Conservation (phyloP, 2,329 filamentous ascomycete species). For the Botrytis fragariae region DNA sequence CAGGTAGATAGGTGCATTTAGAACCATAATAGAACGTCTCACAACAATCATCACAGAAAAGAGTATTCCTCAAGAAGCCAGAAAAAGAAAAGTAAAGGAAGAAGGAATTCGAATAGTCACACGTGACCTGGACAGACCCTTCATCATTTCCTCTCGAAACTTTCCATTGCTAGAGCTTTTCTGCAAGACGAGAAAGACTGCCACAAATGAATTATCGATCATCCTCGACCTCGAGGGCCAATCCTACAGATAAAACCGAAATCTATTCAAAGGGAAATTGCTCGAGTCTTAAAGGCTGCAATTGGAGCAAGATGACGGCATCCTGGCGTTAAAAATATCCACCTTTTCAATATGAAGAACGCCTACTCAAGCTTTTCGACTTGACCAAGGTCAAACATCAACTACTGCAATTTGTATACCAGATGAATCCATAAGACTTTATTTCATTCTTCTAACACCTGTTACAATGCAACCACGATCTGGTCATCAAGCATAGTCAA, state of each 20-base stretch:
- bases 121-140: not conserved
- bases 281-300: not conserved
- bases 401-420: not conserved
- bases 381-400: not conserved
- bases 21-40: too few species aligned
- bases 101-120: not conserved
- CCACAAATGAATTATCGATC: not conserved
- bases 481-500: not conserved
- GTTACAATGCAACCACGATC: not conserved
- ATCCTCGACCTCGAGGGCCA: not conserved
- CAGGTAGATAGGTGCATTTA: not conserved
- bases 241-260: not conserved
- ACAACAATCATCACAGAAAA: not conserved
- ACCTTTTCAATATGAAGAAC: not conserved
- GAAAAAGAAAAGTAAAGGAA: not conserved
- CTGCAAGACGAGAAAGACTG: not conserved
- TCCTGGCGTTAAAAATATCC: conserved; percentile 6
- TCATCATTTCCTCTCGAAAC: not conserved
- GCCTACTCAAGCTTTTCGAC: not conserved
- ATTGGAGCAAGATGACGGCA: not conserved
- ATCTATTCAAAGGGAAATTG: not conserved
- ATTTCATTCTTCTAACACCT: too few species aligned
- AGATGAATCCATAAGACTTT: not conserved
- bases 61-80: too few species aligned
- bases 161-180: not conserved